These are phyloP conservation scores for Curvularia hawaiiensis DNA, from an alignment of 2,329 filamentous ascomycete genomes.

Conservation along the genomic window DNA sequence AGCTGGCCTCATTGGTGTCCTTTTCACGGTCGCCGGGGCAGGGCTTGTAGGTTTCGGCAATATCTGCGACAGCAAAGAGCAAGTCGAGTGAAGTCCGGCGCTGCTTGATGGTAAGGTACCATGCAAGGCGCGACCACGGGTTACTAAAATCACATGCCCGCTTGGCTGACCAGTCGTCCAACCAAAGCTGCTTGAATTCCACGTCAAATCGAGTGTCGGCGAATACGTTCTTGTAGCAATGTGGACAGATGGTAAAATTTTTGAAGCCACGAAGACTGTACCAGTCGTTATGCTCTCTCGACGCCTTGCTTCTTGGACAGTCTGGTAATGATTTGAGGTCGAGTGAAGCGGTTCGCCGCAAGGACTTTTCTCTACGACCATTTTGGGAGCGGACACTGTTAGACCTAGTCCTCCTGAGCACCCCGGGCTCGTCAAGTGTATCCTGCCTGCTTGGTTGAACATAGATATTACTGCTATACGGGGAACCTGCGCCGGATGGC, in stretches of 20 bases:
- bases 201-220: slow-evolving; percentile 69
- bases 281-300: slow-evolving; percentile 75
- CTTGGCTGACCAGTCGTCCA: slow-evolving; percentile 61
- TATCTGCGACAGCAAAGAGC: slow-evolving; percentile 70
- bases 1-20: slow-evolving; percentile 59
- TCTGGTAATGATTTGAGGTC: slow-evolving; percentile 51
- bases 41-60: slow-evolving; percentile 59
- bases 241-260: slow-evolving; percentile 80
- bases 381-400: slow-evolving; percentile 38
- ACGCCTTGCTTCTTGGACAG: slow-evolving; percentile 70
- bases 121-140: slow-evolving; percentile 84
- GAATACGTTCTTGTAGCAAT: slow-evolving; percentile 76
- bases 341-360: slow-evolving; percentile 14
- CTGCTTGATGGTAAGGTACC: slow-evolving; percentile 77
- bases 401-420: slow-evolving; percentile 29
- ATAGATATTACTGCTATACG: slow-evolving; percentile 26
- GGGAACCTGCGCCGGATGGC: slow-evolving; percentile 27
- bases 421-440: slow-evolving; percentile 29
- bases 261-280: slow-evolving; percentile 73
- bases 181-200: slow-evolving; percentile 67
- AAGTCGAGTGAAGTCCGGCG: slow-evolving; percentile 68
- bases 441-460: slow-evolving; percentile 21
- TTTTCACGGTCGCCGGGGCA: slow-evolving; percentile 64
- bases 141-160: slow-evolving; percentile 80
- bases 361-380: slow-evolving; percentile 26